Evolutionary conservation across 352 stramenopile genomes (phyloP), one percentile per base, ranked within the genome.

Genomic region (Phytopythium ostracodes): DNA sequence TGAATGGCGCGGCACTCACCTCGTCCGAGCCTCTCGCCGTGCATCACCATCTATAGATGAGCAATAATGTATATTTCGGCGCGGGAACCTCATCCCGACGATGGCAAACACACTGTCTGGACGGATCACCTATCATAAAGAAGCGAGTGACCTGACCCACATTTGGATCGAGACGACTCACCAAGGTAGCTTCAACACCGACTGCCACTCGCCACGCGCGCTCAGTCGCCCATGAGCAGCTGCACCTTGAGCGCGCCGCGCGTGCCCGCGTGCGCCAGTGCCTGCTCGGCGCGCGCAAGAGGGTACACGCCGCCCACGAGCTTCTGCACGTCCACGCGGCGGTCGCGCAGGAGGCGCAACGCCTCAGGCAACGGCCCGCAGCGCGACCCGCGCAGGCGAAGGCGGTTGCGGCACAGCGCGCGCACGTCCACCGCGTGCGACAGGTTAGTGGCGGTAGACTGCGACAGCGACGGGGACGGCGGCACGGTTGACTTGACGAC

Each of bases 201-300:
- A 15, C 24, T n/a, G 17, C 18, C 33, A 38, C 1, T 10, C 33
- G 14, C 7, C 40, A 12, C 18, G n/a, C 18, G n/a, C n/a, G 4
- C 46, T 53, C 43, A 47, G 35, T 62, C 43, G 46, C 57, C 46
- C 50, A 88, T 70, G 31, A 82, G 59, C 51, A 91, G 57, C 62
- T 91, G 81, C 49, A 91, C 81, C 69, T 91, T 89, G 25, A 89
- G 63, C 40, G 70, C 68, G 20, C 81, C 81, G 29, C 71, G 74
- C 65, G 71, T 67, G 5, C 55, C 64, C 9, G 81, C 81, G 38
- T 87, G 77, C 29, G 64, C 71, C 47, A 89, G 70, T 55, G 81
- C 81, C 24, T 59, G 69, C 31, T 75, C 60, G 9, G 68, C 73
- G 59, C 72, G 75, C n/a, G 66, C 68, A 14, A 92, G 70, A 60